Evolutionary conservation across 352 stramenopile species (phyloP).

Genomic region (Phytophthora sp.): DNA sequence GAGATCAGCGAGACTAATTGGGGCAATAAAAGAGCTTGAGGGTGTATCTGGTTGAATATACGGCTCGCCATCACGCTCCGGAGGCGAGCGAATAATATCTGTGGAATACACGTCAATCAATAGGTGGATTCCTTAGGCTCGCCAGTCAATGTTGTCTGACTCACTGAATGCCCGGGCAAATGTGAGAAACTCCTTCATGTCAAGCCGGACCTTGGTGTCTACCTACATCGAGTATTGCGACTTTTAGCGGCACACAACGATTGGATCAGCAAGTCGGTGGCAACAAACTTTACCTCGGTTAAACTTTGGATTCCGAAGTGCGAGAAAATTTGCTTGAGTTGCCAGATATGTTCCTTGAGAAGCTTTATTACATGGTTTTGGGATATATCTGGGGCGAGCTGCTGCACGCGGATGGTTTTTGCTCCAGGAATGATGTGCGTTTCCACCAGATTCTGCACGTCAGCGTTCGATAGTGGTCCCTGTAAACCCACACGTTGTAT

Average conservation of each 20-base stretch:
- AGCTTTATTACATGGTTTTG: conserved; percentile 76
- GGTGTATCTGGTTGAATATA: conserved; percentile 39
- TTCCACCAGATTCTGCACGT: conserved; percentile 55
- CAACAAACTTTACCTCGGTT: conserved; percentile 36
- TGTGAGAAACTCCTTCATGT: conserved; percentile 69
- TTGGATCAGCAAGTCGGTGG: no score
- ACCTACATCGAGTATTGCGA: conserved; percentile 29
- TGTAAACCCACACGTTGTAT: not conserved
- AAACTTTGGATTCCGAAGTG: conserved; percentile 75
- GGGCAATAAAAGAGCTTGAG: conserved; percentile 39
- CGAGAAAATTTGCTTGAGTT: conserved; percentile 79
- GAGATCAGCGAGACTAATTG: conserved; percentile 68
- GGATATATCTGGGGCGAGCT: conserved; percentile 70
- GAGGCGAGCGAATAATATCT: conserved; percentile 59
- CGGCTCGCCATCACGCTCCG: conserved; percentile 61
- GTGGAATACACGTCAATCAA: no score
- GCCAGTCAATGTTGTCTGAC: no score
- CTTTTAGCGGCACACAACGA: no score
- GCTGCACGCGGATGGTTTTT: conserved; percentile 62
- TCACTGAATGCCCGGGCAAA: conserved; percentile 77
- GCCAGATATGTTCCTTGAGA: conserved; percentile 70
- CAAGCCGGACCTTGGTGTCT: conserved; percentile 53
- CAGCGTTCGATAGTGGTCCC: conserved; percentile 22
- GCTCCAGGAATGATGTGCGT: conserved; percentile 54
- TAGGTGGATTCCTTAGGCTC: no score